Percentiles rank a stretch among this genome's conserved stretches.
These are phyloP conservation scores for Brasenia schreberi DNA, from an alignment of 164 flowering plant genomes.

Conservation along the genomic window DNA sequence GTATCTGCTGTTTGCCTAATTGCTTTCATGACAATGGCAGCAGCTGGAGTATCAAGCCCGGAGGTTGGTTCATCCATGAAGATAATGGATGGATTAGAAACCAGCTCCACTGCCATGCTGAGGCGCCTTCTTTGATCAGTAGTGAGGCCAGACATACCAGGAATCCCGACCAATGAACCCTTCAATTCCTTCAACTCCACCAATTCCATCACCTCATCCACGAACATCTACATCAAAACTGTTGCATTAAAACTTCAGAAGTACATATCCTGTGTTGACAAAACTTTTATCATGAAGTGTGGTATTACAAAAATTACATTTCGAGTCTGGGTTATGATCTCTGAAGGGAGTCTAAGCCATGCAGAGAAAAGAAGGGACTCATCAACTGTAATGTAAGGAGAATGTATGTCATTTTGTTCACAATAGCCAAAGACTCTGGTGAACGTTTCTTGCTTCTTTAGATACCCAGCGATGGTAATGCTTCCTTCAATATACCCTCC, in stretches of 20 bases:
- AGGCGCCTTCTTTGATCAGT: slow-evolving; percentile 1
- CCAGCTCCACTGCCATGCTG: slow-evolving; percentile 1
- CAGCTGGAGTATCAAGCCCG: slow-evolving; percentile 1
- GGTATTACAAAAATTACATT: not conserved
- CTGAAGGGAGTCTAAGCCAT: not conserved
- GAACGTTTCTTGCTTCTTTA: slow-evolving; percentile 2
- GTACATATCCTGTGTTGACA: too few relatives aligned
- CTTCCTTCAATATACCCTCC: slow-evolving; percentile 1
- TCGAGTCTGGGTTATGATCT: not conserved
- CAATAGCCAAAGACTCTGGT: slow-evolving; percentile 1
- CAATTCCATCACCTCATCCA: slow-evolving; percentile 1
- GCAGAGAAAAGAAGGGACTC: slow-evolving; percentile 2
- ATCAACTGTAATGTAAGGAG: slow-evolving; percentile 2
- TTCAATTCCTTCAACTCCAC: slow-evolving; percentile 1
- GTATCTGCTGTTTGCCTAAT: not conserved
- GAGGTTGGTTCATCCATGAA: slow-evolving; percentile 3
- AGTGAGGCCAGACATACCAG: not conserved
- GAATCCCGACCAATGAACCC: not conserved
- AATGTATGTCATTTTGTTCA: slow-evolving; percentile 1
- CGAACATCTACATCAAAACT: not conserved
- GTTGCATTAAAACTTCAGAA: too few relatives aligned
- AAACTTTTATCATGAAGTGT: not conserved
- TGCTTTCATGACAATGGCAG: slow-evolving; percentile 2
- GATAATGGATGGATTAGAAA: not conserved
- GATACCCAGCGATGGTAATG: not conserved